Base-by-base conservation (phyloP, 768 basidiomycete genomes). In the Termitomyces sp. region DNA sequence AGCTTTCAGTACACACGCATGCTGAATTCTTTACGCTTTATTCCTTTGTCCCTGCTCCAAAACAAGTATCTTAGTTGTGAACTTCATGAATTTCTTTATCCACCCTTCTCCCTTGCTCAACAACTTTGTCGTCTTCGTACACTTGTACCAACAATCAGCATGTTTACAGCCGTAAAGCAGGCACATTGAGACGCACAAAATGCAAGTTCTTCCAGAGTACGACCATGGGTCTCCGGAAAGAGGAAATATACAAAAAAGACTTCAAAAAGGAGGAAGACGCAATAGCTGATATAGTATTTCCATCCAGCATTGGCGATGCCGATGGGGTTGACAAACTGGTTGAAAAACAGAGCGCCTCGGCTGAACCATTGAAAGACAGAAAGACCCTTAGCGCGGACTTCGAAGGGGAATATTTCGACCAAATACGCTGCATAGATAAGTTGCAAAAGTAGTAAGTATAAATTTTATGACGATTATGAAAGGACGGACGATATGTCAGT, bases 361-460 rank as follows among this genome's bases (percentile, higher is more conserved):
- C 77, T 72, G 68, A 79, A 83, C 75, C 77, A 81, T 62, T 85
- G 82, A 73, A 83, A 86, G 16, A 86, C 64, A 6, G 84, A 71
- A 54, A 87, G 77, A 48, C 86, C 86, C 65, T 78, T 81, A 1
- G 85, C 79, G 53, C 86, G 82, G 20, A 77, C 77, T 60, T 83
- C 79, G 71, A 76, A 87, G 0, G 86, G 85, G 75, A 87, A 86
- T 30, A 87, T 65, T 63, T 87, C 86, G 24, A 86, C 84, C 59
- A 86, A 68, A 76, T 76, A 85, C 7, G 84, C 84, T 84, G 61
- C 24, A 30, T 30, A 56, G 12, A 44, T 75, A 77, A 32, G 79
- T 48, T 80, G 67, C 30, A 20, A 56, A n/a, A 77, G 76, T 54
- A 5, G 43, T 51, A 12, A 7, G 36, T 24, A n/a, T 35, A 14